Evolutionary conservation across 2,329 filamentous ascomycete genomes (phyloP), one percentile per base, ranked within the genome.

Genomic region (Cercospora sp.): DNA sequence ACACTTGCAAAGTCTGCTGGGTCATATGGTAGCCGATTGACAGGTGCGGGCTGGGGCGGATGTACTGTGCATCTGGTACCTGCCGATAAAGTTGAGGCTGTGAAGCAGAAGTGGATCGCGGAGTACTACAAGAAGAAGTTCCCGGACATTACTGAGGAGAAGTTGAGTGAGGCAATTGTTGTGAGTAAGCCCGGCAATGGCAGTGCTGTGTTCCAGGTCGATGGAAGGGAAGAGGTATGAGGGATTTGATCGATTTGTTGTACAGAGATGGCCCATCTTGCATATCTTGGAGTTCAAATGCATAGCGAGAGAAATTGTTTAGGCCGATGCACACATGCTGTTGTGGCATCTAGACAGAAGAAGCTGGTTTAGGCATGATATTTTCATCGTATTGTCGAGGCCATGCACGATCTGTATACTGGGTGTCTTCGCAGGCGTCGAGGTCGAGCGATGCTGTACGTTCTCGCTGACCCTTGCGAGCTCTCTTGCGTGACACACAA

Each of bases 21-120:
- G 2, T 88, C 91, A 18, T 93, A 93, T 78, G 95, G 94, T 30
- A 93, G 91, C 73, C 85, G 94, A 28, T 82, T 97, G 73, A 98
- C 94, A 0, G 95, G 95, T 45, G 95, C 95, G 0, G 95, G 95
- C 3, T 99, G 95, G 95, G 95, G 95, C 69, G 95, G 95, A 2
- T 98, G 95, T 82, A 95, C 89, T 69, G 94, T 99, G 67, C 95
- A 99, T 82, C 86, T 99, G 66, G 91, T 98, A 63, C 91, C 94
- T 0, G 91, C 89, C 67, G 87, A 93, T 75, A 94, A 91, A 80
- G 91, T 97, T 0, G 89, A 90, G 5, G 87, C 83, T 28, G 91
- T 99, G 23, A 92, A 87, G 78, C 84, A 87, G 75, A 92, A 92
- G 5, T 89, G 95, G 86, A 88, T 91, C 75, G 86, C 86, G 70